A percentile compares a stretch with the other conserved stretches of the same genome.
Conservation (phyloP, 495 filamentous ascomycete genomes). For the Annulohypoxylon bovei region DNA sequence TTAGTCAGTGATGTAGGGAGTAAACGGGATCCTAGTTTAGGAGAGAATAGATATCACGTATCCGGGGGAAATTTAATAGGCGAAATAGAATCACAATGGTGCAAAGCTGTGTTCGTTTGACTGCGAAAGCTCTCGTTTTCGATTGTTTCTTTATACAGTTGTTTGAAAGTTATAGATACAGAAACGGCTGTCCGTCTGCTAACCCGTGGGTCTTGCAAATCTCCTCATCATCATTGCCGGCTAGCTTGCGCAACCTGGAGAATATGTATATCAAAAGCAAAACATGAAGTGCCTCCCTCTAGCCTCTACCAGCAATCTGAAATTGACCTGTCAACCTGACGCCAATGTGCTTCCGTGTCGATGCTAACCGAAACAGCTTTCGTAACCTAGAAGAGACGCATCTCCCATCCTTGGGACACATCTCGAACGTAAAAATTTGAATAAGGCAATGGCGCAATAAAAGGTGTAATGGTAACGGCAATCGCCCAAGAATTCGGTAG, state of each 20-base stretch:
- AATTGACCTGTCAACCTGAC: conserved; percentile 44
- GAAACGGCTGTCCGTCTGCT: conserved; percentile 24
- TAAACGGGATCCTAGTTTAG: neutral
- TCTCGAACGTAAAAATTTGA: conserved; percentile 19
- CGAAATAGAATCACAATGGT: neutral
- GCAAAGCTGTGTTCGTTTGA: neutral
- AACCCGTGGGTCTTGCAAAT: conserved; percentile 11
- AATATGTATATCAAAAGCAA: conserved; percentile 29
- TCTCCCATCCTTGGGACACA: conserved; percentile 15
- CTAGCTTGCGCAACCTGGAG: conserved; percentile 22
- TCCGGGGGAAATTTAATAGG: neutral
- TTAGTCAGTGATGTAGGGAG: neutral
- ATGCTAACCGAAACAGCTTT: conserved; percentile 28
- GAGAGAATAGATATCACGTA: neutral
- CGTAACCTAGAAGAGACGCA: conserved; percentile 20
- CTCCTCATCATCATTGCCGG: conserved; percentile 9
- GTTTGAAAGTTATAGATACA: conserved; percentile 41
- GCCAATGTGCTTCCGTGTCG: conserved; percentile 32
- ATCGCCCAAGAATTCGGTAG: conserved; percentile 27
- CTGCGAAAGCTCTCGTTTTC: conserved; percentile 23
- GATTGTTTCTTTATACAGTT: conserved; percentile 36
- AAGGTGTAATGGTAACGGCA: conserved; percentile 40
- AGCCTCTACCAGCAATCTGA: conserved; percentile 37
- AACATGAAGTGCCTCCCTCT: conserved; percentile 24
- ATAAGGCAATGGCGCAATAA: conserved; percentile 39